These are phyloP conservation scores for Mrakia blollopis DNA, from an alignment of 768 basidiomycete genomes.

Conservation along the genomic window DNA sequence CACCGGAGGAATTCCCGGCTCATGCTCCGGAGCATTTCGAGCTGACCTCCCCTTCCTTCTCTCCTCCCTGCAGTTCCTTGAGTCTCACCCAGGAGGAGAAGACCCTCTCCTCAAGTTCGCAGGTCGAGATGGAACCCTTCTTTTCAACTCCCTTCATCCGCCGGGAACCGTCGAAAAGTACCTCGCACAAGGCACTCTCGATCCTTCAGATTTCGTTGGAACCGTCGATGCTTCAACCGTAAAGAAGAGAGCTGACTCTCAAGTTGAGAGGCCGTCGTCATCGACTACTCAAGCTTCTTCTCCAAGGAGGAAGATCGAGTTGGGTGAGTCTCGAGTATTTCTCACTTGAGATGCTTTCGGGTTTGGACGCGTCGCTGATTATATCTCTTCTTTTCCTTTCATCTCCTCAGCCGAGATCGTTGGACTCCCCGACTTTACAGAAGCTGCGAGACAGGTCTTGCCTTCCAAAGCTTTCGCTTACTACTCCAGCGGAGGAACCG, in stretches of 20 bases:
- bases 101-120: slow-evolving; percentile 39
- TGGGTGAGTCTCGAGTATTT: slow-evolving; percentile 25
- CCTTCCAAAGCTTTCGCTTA: slow-evolving; percentile 45
- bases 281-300: slow-evolving; percentile 6
- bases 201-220: slow-evolving; percentile 36
- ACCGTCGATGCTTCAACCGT: slow-evolving; percentile 41
- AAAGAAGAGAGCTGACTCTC: slow-evolving; percentile 26
- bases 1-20: background rate
- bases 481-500: slow-evolving; percentile 43
- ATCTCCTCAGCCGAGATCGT: slow-evolving; percentile 36
- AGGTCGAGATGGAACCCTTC: slow-evolving; percentile 40
- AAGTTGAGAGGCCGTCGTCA: background rate
- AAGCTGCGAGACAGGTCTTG: slow-evolving; percentile 39
- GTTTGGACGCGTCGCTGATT: too few species aligned
- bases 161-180: slow-evolving; percentile 43
- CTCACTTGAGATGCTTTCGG: too few species aligned
- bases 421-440: slow-evolving; percentile 44
- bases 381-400: too few species aligned
- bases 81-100: slow-evolving; percentile 42
- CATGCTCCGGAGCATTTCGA: background rate
- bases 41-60: slow-evolving; percentile 1
- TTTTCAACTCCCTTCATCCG: slow-evolving; percentile 32
- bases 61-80: slow-evolving; percentile 38
- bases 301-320: slow-evolving; percentile 38
- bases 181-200: slow-evolving; percentile 26